phyloP scores from a whole-genome alignment of 2,329 filamentous ascomycete species.

The Nothophoma quercina region DNA sequence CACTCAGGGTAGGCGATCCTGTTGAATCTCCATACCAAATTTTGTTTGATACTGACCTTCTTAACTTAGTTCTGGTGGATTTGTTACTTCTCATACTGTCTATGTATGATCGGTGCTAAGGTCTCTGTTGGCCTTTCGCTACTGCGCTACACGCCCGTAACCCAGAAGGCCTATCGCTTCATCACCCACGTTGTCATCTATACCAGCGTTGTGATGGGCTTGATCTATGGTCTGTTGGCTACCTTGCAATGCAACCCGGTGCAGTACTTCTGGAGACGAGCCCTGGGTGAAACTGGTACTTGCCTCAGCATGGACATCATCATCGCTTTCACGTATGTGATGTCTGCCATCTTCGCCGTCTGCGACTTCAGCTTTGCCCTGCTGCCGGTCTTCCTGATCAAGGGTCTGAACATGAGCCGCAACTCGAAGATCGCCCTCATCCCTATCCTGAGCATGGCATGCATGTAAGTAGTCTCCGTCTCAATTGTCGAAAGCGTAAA shows the following conservation, averaged over 20 bases:
- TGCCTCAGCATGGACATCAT: slow-evolving; percentile 56
- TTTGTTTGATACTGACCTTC: neutral
- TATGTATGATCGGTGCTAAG: slow-evolving; percentile 39
- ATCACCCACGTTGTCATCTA: slow-evolving; percentile 53
- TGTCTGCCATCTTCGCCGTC: slow-evolving; percentile 18
- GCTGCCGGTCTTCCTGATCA: slow-evolving; percentile 56
- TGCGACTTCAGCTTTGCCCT: slow-evolving; percentile 25
- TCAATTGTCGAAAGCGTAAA: neutral
- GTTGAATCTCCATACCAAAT: neutral
- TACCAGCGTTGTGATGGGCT: slow-evolving; percentile 51
- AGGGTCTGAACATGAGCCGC: slow-evolving; percentile 60
- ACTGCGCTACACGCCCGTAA: slow-evolving; percentile 55
- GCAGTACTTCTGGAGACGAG: slow-evolving; percentile 55
- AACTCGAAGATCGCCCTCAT: slow-evolving; percentile 19
- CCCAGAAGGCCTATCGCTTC: slow-evolving; percentile 43
- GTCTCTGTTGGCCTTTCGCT: slow-evolving; percentile 59
- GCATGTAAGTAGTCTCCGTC: slow-evolving; percentile 1
- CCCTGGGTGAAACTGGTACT: slow-evolving; percentile 35
- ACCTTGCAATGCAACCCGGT: slow-evolving; percentile 60
- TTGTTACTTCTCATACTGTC: slow-evolving; percentile 21
- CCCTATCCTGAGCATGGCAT: slow-evolving; percentile 18
- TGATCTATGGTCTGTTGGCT: slow-evolving; percentile 57
- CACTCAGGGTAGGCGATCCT: neutral
- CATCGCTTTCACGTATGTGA: slow-evolving; percentile 57
- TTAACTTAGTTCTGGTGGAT: slow-evolving; percentile 18